Base-by-base conservation (phyloP, 352 stramenopile genomes). In the Globisporangium radiosum region DNA sequence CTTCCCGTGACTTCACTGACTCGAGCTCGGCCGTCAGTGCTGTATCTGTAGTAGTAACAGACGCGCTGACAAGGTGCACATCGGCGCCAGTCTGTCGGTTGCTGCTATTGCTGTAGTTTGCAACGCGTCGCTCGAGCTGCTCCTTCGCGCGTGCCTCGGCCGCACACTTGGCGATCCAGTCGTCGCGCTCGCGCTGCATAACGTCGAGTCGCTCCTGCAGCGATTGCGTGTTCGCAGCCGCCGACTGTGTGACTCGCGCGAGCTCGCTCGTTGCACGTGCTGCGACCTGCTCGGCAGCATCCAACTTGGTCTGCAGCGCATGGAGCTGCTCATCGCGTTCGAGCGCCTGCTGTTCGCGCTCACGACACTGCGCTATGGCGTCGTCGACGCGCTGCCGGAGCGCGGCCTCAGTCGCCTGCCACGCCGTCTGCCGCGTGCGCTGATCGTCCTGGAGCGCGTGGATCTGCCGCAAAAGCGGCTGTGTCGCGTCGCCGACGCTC, bases 401-500 rank as follows among this genome's bases (percentile, higher is more conserved):
- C 38, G 71, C 66, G 3, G 52, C 64, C 52, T 90, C 81, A 0
- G 69, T 82, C 2, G 68, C 62, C 38, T 77, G 77, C 81, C 81
- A 91, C 0, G 54, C 72, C 10, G 89, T 73, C 47, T 89, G 76
- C 15, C 73, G 71, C 7, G 61, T 60, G 8, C 80, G 78, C 19
- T 86, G 75, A 36, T 92, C 81, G 54, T 92, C 76, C 52, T 88
- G 76, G 2, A 94, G 65, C 19, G 66, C 69, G 47, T 85, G 68
- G 52, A 94, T 85, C 62, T 94, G 84, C 8, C 74, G 78, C 47
- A 90, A 55, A 6, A 94, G 65, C n/a, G 84, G 84, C 54, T 90
- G 76, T 9, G 84, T 92, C 3, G 84, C 81, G 40, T 91, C 84
- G 0, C 70, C 83, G 11, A 91, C 66, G 51, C 76, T 87, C 40